A percentile compares a stretch with the other conserved stretches of the same genome.
phyloP scores from a whole-genome alignment of 2,329 filamentous ascomycete genomes.

The Pseudohalonectria lignicola region DNA sequence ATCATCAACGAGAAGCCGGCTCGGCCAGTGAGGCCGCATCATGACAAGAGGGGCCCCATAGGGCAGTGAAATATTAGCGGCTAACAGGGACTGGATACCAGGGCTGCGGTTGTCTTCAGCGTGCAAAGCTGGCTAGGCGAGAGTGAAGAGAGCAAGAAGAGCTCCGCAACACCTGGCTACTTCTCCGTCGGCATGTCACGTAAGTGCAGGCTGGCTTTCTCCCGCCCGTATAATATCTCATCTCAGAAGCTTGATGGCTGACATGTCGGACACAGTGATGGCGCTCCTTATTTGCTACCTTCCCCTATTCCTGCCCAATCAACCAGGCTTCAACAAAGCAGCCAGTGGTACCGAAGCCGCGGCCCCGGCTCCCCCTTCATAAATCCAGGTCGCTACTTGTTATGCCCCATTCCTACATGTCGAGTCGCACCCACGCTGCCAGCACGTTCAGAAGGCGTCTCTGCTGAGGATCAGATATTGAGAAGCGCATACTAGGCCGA shows the following conservation, averaged over 20 bases:
- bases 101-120: constrained; percentile 64
- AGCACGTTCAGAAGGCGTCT: too few relatives aligned
- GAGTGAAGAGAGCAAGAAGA: constrained; percentile 55
- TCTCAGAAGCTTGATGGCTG: background rate
- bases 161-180: constrained; percentile 49
- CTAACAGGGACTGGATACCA: too few relatives aligned
- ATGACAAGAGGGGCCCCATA: too few relatives aligned
- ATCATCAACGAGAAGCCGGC: too few relatives aligned
- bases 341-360: constrained; percentile 17
- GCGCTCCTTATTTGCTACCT: constrained; percentile 23
- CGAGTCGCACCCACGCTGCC: too few relatives aligned
- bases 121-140: constrained; percentile 70
- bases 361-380: constrained; percentile 13
- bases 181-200: constrained; percentile 24
- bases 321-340: constrained; percentile 10
- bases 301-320: constrained; percentile 21
- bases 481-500: too few relatives aligned
- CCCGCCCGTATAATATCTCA: constrained; percentile 1
- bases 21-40: too few relatives aligned
- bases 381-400: too few relatives aligned
- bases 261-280: constrained; percentile 16
- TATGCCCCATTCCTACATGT: too few relatives aligned
- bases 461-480: too few relatives aligned
- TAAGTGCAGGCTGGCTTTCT: constrained; percentile 7
- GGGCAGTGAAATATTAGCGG: too few relatives aligned